Conservation (phyloP, 768 basidiomycete species). For the Calocera viscosa region DNA sequence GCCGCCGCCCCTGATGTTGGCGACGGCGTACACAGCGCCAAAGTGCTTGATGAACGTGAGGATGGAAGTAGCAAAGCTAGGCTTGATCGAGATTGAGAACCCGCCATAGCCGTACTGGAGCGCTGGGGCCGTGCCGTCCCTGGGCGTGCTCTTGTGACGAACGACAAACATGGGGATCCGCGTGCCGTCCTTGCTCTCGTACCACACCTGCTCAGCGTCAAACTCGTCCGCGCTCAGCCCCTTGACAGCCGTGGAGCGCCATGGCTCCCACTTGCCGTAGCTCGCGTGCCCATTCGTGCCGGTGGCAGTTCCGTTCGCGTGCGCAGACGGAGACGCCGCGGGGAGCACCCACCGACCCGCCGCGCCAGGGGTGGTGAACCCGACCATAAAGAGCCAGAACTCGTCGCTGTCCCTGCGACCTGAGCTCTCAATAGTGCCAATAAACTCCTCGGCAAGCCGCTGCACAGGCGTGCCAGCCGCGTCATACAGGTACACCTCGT, state of each 20-base stretch:
- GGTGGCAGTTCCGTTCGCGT: too few species aligned
- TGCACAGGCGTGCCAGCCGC: slow-evolving; percentile 39
- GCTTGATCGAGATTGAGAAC: slow-evolving; percentile 56
- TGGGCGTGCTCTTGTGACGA: slow-evolving; percentile 52
- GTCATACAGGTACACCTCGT: slow-evolving; percentile 63
- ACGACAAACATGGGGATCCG: slow-evolving; percentile 78
- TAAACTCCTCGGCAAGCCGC: slow-evolving; percentile 51
- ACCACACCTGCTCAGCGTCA: slow-evolving; percentile 65
- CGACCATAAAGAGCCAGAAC: slow-evolving; percentile 51
- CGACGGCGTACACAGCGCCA: slow-evolving; percentile 49
- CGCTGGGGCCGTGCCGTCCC: slow-evolving; percentile 63
- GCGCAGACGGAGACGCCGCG: slow-evolving; percentile 14
- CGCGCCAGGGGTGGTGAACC: slow-evolving; percentile 62
- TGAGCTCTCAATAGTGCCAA: slow-evolving; percentile 48
- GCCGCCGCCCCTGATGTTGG: slow-evolving; percentile 44
- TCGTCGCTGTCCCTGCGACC: slow-evolving; percentile 42
- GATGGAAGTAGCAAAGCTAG: slow-evolving; percentile 57
- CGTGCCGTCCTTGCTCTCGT: slow-evolving; percentile 64
- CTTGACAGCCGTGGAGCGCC: slow-evolving; percentile 43
- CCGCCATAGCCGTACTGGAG: slow-evolving; percentile 82
- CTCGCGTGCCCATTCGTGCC: slow-evolving; percentile 28
- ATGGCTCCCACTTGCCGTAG: slow-evolving; percentile 41
- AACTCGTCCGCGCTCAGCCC: slow-evolving; percentile 60
- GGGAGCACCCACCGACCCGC: slow-evolving; percentile 51
- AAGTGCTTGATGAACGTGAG: slow-evolving; percentile 64